Base-by-base conservation (phyloP, 1,284 basidiomycete genomes). In the Malassezia dermatis region DNA sequence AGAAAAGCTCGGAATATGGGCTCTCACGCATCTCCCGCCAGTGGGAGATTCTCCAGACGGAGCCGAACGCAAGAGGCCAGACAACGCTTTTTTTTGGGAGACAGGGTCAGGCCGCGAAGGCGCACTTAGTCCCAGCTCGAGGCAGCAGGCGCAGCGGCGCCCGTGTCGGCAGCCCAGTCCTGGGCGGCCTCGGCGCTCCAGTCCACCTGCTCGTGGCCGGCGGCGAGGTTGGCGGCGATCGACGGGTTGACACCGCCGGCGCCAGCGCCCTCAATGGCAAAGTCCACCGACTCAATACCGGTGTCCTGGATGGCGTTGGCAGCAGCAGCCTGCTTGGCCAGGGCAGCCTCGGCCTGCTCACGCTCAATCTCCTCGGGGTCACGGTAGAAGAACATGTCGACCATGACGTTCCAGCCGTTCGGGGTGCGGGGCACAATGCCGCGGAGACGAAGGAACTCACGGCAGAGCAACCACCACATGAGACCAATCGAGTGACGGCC, bases 321-420 rank as follows among this genome's bases (percentile, higher is more conserved):
- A 48, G 65, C 65, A 19, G 65, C 66, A 47, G 53, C 51, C 88
- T 88, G 90, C 72, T 90, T 87, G 47, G 79, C 71, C 62, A 77
- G 76, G 48, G 86, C 84, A 43, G 86, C 86, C 78, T 89, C 88
- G 76, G 90, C 89, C 76, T 87, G 84, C 79, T 95, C 90, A 78
- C 86, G 88, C 84, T 95, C 91, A 68, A 94, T 86, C 80, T 96
- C 93, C 77, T 96, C 91, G 61, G 93, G 90, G 80, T 96, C 93
- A 75, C 93, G 89, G 85, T 96, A 98, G 86, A 96, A 96, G 89
- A 95, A 96, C 88, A 96, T 90, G 80, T 96, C 93, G 69, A 93
- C 89, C 69, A 98, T 95, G 76, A 94, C 86, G 76, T 85, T 86
- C 89, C 93, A 96, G 72, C 87, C 88, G 65, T 91, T 88, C 64